Base-by-base conservation (phyloP, 345 rosid genomes). In the Rhodamnia rubescens region DNA sequence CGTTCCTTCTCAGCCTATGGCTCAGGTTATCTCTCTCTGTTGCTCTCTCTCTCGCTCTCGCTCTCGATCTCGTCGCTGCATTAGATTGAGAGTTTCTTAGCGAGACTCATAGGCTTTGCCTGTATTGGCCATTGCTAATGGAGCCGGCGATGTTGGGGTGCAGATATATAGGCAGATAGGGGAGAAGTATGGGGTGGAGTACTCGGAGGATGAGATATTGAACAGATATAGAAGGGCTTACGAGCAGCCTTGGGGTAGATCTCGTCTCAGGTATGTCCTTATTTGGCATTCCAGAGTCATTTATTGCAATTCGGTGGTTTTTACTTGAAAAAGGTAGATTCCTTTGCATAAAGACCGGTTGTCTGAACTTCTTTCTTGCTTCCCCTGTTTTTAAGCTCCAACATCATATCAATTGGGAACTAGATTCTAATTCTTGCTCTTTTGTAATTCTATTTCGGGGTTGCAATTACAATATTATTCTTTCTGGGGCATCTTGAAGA, bases 1-100 rank as follows among this genome's bases (percentile, higher is more conserved):
- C 51, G 90, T 90, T 89, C 99, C 99, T 42, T 95, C 99, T n/a
- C 99, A 95, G 89, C 99, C 99, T 82, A 97, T 92, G 88, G 99
- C 99, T 32, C 95, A 96, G 98, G 99, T 97, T 0, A 6, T 53
- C 57, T 14, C 53, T 29, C 53, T 36, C 59, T 16, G 81, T 83
- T 50, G 49, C 24, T 52, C 14, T 74, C 54, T 16, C 42, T 5
- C 4, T 40, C 42, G 42, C 36, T 64, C 18, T n/a, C 27, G 15
- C 49, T 27, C 84, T 83, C 40, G 4, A 29, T 78, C 69, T 83
- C 44, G 8, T 55, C 29, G 24, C 51, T 53, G 59, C 40, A 56
- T 21, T 56, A 26, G 53, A 15, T 50, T 11, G 85, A 8, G 78
- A 69, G 24, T 69, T 69, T 69, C 78, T 69, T 0, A 22, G 78